phyloP scores from a whole-genome alignment of 768 basidiomycete species.

The Lactifluus pinguis region DNA sequence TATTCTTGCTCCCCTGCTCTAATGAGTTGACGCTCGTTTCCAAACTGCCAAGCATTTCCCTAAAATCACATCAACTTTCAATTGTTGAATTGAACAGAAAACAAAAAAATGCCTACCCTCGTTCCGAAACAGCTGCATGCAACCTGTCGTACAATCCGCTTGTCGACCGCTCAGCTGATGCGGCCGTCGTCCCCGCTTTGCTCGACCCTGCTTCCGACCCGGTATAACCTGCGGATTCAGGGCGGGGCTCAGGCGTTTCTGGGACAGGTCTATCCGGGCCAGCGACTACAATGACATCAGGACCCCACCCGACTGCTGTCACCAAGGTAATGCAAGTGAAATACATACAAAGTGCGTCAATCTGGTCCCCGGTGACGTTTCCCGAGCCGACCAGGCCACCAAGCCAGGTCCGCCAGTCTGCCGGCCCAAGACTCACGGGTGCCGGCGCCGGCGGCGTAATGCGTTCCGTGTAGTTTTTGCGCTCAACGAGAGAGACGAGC shows the following conservation, averaged over 20 bases:
- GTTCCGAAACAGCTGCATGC: conserved; percentile 44
- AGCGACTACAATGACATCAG: conserved; percentile 38
- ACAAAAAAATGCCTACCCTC: conserved; percentile 40
- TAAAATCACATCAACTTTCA: conserved; percentile 20
- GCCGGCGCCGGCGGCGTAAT: conserved; percentile 48
- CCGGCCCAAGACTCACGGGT: conserved; percentile 50
- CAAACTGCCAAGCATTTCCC: conserved; percentile 53
- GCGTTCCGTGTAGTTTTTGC: conserved; percentile 23
- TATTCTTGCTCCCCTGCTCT: conserved; percentile 56
- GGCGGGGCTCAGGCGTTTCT: conserved; percentile 22
- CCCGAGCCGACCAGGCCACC: conserved; percentile 34
- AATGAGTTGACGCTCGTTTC: conserved; percentile 55
- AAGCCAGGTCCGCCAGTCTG: conserved; percentile 39
- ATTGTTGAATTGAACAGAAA: not conserved
- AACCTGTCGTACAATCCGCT: conserved; percentile 26
- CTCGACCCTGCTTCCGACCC: conserved; percentile 11
- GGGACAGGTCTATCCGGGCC: conserved; percentile 55
- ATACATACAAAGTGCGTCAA: conserved; percentile 49
- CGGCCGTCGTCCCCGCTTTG: conserved; percentile 15
- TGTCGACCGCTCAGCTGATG: conserved; percentile 20
- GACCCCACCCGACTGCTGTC: not conserved
- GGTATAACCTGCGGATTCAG: not conserved
- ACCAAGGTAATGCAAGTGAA: not conserved
- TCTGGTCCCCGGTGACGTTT: conserved; percentile 46
- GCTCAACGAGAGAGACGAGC: conserved; percentile 41